A percentile compares a stretch with the other conserved stretches of the same genome.
Evolutionary conservation across 257 asterid genomes (phyloP).

Genomic region (Solanum tarijense): DNA sequence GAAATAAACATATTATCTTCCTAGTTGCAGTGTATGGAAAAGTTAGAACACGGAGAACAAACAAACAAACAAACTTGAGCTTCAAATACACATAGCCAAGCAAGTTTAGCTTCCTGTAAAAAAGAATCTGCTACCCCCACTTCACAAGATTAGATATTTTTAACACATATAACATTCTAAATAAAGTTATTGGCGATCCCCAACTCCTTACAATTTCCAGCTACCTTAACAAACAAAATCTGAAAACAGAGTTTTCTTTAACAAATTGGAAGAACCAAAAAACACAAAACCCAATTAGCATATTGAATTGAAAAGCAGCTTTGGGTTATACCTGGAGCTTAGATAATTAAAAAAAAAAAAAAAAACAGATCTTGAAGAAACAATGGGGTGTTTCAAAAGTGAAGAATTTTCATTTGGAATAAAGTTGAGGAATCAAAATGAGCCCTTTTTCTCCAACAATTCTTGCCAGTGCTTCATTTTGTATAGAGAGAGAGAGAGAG

Average conservation of each 20-base stretch:
- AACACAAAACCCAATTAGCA: not conserved
- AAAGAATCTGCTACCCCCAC: not conserved
- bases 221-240: not conserved
- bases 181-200: not conserved
- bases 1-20: not conserved
- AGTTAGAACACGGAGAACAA: not conserved
- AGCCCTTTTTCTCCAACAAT: constrained; percentile 10
- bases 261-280: not conserved
- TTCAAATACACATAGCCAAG: not conserved
- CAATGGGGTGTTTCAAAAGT: constrained; percentile 10
- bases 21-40: not conserved
- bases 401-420: constrained; percentile 16
- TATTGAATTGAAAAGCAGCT: not conserved
- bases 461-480: constrained; percentile 31
- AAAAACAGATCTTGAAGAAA: constrained; percentile 44
- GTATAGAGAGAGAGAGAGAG: constrained; percentile 23
- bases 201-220: not conserved
- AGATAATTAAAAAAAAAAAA: not conserved
- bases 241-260: not conserved
- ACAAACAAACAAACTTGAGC: not conserved
- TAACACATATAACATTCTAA: not conserved
- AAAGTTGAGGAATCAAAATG: constrained; percentile 14
- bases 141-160: not conserved
- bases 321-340: constrained; percentile 15
- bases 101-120: not conserved